Conservation (phyloP, 306 rosid genomes). For the Albizia julibrissin region DNA sequence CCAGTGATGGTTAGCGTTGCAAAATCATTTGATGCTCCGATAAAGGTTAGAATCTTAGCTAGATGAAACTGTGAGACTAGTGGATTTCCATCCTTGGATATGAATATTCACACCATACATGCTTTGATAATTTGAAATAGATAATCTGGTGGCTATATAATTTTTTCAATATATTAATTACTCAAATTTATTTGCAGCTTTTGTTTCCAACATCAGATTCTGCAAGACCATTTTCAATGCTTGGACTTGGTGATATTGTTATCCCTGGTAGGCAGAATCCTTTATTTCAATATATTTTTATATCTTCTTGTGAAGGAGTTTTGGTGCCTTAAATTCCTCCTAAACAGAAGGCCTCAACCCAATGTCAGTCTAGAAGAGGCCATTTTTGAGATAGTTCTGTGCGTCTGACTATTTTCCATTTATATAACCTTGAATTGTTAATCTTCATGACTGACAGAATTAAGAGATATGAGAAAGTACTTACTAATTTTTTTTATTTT, state of each 20-base stretch:
- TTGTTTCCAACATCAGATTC: slow-evolving; percentile 93
- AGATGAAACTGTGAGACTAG: slow-evolving; percentile 8
- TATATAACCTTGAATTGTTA: not conserved
- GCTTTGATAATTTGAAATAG: slow-evolving; percentile 1
- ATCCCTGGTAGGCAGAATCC: slow-evolving; percentile 77
- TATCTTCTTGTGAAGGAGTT: not conserved
- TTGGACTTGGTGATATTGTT: slow-evolving; percentile 99
- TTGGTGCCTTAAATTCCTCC: not conserved
- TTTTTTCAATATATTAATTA: slow-evolving; percentile 24
- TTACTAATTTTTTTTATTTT: too few relatives aligned
- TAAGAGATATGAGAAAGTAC: too few relatives aligned
- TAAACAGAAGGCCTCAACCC: not conserved
- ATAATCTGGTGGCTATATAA: not conserved
- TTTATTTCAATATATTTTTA: slow-evolving; percentile 7
- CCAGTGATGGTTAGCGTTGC: slow-evolving; percentile 99
- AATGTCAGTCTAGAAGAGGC: not conserved
- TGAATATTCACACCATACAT: not conserved
- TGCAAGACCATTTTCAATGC: slow-evolving; percentile 94
- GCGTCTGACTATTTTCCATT: not conserved
- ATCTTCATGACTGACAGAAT: not conserved
- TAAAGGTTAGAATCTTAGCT: slow-evolving; percentile 69
- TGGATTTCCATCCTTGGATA: slow-evolving; percentile 8
- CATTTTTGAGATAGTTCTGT: not conserved
- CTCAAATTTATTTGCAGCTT: slow-evolving; percentile 60
- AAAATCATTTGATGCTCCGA: slow-evolving; percentile 98